Percentiles rank a stretch among this genome's conserved stretches.
Evolutionary conservation across 1,284 basidiomycete species (phyloP).

Genomic region (Inonotus obliquus): DNA sequence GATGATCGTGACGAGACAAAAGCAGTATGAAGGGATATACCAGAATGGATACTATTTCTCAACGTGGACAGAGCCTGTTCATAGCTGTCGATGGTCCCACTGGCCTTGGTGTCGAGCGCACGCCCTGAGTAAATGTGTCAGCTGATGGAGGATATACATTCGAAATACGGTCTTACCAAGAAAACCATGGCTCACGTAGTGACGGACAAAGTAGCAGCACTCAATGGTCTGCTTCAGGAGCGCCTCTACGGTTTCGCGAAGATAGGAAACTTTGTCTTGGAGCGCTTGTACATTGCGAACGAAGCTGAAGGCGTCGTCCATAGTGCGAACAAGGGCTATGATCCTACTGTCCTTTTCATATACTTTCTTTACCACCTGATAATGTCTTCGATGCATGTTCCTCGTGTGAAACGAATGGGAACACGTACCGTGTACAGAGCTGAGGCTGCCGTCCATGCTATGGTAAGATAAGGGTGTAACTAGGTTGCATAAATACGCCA

Average conservation of each 20-base stretch:
- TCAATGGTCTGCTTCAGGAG: background rate
- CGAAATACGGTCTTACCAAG: background rate
- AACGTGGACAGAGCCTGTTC: too few species aligned
- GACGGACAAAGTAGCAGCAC: background rate
- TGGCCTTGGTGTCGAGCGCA: background rate
- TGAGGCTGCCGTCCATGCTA: background rate
- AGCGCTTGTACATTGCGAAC: background rate
- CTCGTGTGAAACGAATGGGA: background rate
- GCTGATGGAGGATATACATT: background rate
- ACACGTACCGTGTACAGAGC: background rate
- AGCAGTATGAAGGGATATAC: too few species aligned
- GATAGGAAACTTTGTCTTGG: background rate
- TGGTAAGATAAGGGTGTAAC: constrained; percentile 2
- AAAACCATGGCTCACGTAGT: background rate
- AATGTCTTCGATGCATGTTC: background rate
- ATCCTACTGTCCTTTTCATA: background rate
- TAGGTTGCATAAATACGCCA: background rate
- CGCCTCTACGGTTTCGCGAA: background rate
- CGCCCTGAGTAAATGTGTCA: background rate
- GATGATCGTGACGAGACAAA: too few species aligned
- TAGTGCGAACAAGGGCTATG: background rate
- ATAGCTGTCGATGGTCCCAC: background rate
- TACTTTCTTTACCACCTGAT: background rate
- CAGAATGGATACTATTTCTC: too few species aligned
- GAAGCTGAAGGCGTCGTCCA: background rate